Conservation (phyloP, 176 grass and related monocot species). For the Thinopyrum elongatum region DNA sequence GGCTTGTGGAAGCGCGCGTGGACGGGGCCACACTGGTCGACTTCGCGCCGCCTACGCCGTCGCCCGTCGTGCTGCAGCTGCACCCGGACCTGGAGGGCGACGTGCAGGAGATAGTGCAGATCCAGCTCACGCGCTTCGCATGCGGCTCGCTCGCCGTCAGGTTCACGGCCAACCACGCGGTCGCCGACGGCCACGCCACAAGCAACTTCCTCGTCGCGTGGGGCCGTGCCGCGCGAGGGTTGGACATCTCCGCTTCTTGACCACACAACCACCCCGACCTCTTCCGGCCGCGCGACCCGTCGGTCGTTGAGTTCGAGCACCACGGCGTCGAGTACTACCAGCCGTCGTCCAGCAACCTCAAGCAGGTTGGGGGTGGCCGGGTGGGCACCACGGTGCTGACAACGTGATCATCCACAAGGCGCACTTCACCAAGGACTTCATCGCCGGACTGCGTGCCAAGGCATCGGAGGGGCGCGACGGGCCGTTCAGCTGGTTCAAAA, state of each 20-base stretch:
- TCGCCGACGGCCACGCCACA: no score
- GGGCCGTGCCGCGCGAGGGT: no score
- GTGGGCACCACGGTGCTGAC: neutral
- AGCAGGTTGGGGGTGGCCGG: no score
- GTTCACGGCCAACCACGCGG: conserved; percentile 43
- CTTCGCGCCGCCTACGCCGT: conserved; percentile 32
- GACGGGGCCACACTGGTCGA: conserved; percentile 18
- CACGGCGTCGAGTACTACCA: no score
- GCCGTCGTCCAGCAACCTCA: no score
- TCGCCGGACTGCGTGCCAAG: conserved; percentile 32
- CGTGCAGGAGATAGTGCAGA: conserved; percentile 43
- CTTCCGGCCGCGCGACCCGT: no score
- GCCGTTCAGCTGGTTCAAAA: no score
- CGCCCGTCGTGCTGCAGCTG: conserved; percentile 29
- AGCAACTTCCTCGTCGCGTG: no score
- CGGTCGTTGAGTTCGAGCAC: no score
- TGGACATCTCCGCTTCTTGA: no score
- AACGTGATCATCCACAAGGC: conserved; percentile 43
- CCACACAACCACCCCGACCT: no score
- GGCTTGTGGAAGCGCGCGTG: conserved; percentile 40
- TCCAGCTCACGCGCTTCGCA: conserved; percentile 59
- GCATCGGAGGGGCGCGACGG: conserved; percentile 5
- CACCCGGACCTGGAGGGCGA: conserved; percentile 23
- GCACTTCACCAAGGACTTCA: conserved; percentile 70
- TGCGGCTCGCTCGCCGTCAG: conserved; percentile 50